These are phyloP conservation scores for Glaciozyma martinii DNA, from an alignment of 768 basidiomycete species.

Conservation along the genomic window DNA sequence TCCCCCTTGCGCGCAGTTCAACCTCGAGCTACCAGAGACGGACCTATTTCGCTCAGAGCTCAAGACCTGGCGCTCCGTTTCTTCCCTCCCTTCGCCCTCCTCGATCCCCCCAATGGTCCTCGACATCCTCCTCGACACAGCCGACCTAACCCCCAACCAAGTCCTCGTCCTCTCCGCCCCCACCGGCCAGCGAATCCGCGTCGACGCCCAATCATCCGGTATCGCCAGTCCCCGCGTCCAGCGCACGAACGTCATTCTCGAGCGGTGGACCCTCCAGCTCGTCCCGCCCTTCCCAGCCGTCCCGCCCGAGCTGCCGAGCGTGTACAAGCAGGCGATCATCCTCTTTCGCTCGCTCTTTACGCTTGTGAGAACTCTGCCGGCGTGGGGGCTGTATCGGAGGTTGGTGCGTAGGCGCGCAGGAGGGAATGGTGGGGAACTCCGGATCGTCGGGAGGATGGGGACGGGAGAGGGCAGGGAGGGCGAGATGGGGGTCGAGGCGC, in stretches of 20 bases:
- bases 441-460: slow-evolving; percentile 6
- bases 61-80: slow-evolving; percentile 30
- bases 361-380: slow-evolving; percentile 26
- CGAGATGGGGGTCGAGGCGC: neutral
- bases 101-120: slow-evolving; percentile 26
- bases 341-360: slow-evolving; percentile 32
- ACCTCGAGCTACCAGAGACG: slow-evolving; percentile 33
- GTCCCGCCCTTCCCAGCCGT: neutral
- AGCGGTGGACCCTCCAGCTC: slow-evolving; percentile 23
- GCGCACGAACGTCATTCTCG: slow-evolving; percentile 22
- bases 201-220: slow-evolving; percentile 10
- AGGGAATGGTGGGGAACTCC: slow-evolving; percentile 1
- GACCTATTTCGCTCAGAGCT: slow-evolving; percentile 32
- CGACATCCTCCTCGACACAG: slow-evolving; percentile 32
- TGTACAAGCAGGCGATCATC: slow-evolving; percentile 35
- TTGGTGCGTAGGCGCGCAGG: slow-evolving; percentile 6
- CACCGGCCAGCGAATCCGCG: slow-evolving; percentile 12
- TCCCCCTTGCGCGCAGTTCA: slow-evolving; percentile 24
- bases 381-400: slow-evolving; percentile 13
- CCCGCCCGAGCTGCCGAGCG: slow-evolving; percentile 22
- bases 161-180: slow-evolving; percentile 33
- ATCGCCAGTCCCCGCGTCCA: neutral
- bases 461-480: neutral
- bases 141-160: slow-evolving; percentile 30
- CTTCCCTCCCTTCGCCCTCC: slow-evolving; percentile 13